phyloP scores from a whole-genome alignment of 352 stramenopile genomes.

The Paralagenidium karlingii region DNA sequence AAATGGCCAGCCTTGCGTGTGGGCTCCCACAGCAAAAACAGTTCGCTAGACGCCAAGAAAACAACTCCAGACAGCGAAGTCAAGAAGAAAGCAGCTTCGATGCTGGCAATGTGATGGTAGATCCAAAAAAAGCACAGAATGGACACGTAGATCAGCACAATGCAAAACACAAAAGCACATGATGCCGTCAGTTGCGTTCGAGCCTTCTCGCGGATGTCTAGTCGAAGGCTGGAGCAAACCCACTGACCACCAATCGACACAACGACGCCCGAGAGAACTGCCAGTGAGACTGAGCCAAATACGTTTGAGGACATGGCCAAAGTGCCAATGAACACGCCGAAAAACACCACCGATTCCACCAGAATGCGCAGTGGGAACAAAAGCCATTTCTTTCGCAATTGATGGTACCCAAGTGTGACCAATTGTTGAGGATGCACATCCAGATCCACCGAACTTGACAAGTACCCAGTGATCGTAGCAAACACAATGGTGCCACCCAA shows the following conservation, averaged over 20 bases:
- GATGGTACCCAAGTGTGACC: constrained; percentile 27
- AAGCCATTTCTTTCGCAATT: constrained; percentile 63
- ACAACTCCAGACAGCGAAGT: constrained; percentile 65
- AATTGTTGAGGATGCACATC: constrained; percentile 45
- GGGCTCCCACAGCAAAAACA: constrained; percentile 75
- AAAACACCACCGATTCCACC: constrained; percentile 52
- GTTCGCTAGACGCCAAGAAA: constrained; percentile 65
- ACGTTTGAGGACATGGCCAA: constrained; percentile 56
- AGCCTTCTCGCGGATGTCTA: constrained; percentile 37
- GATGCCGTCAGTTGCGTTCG: constrained; percentile 53
- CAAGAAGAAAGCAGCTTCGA: constrained; percentile 74
- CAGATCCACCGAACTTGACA: constrained; percentile 50
- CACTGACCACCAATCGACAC: constrained; percentile 62
- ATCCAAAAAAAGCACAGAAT: constrained; percentile 64
- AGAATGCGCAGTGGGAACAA: constrained; percentile 68
- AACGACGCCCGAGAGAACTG: constrained; percentile 55
- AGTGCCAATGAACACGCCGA: constrained; percentile 61
- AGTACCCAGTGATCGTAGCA: constrained; percentile 42
- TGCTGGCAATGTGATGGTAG: constrained; percentile 76
- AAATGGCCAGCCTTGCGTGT: constrained; percentile 56
- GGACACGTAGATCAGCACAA: constrained; percentile 55
- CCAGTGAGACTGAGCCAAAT: constrained; percentile 63
- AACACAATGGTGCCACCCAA: constrained; percentile 59
- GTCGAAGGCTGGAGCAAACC: constrained; percentile 39
- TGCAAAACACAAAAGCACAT: constrained; percentile 58